phyloP scores from a whole-genome alignment of 2,329 filamentous ascomycete genomes.

The Talaromyces funiculosus region DNA sequence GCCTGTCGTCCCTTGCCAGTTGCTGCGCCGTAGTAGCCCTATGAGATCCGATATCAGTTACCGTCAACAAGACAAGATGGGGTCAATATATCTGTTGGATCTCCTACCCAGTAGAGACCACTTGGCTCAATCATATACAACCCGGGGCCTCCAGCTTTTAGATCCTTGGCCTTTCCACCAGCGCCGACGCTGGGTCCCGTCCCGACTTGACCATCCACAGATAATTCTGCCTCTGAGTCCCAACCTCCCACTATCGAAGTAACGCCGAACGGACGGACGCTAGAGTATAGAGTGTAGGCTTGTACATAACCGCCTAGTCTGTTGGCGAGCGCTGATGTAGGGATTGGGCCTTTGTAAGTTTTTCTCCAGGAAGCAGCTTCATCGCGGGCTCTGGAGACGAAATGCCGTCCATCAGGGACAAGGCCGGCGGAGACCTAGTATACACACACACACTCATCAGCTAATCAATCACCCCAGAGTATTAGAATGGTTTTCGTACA shows the following conservation, averaged over 20 bases:
- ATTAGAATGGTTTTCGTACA: constrained; percentile 61
- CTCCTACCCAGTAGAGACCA: constrained; percentile 78
- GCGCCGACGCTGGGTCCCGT: constrained; percentile 70
- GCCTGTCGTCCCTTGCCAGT: constrained; percentile 95
- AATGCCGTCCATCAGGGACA: constrained; percentile 90
- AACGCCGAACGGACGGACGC: constrained; percentile 92
- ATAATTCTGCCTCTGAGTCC: constrained; percentile 79
- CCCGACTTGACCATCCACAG: constrained; percentile 87
- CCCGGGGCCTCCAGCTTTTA: constrained; percentile 79
- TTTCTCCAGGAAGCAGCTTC: constrained; percentile 88
- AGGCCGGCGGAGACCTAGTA: constrained; percentile 84
- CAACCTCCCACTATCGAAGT: constrained; percentile 90
- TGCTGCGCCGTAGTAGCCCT: constrained; percentile 94
- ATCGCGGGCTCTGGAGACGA: constrained; percentile 87
- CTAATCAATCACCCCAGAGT: too few relatives aligned
- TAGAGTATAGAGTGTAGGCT: constrained; percentile 95
- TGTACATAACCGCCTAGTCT: constrained; percentile 95
- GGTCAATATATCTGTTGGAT: neutral
- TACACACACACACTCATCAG: neutral
- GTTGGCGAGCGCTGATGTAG: constrained; percentile 77
- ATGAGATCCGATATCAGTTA: constrained; percentile 1
- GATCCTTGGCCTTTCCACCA: constrained; percentile 72
- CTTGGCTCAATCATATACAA: constrained; percentile 99
- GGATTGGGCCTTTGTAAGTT: constrained; percentile 91
- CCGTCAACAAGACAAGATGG: neutral